phyloP scores from a whole-genome alignment of 1,284 basidiomycete genomes.

The Sparassis latifolia region DNA sequence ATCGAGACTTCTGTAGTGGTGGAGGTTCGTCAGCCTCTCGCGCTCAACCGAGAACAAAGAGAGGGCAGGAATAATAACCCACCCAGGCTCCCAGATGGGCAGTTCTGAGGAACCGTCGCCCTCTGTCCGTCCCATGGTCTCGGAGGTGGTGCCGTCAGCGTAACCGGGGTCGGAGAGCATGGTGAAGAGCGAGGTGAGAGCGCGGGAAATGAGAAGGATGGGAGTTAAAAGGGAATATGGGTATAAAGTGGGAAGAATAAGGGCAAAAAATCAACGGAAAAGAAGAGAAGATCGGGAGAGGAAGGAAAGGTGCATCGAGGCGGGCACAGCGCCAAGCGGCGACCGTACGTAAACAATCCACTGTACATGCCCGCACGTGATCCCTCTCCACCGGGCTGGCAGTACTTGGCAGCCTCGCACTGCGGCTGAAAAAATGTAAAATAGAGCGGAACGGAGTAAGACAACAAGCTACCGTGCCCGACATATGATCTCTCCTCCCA shows the following conservation, averaged over 20 bases:
- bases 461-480: constrained; percentile 36
- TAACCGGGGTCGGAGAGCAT: constrained; percentile 9
- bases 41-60: not conserved
- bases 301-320: no score
- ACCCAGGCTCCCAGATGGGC: not conserved
- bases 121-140: not conserved
- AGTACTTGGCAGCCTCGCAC: no score
- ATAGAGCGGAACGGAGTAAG: no score
- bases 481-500: constrained; percentile 71
- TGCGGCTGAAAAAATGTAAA: no score
- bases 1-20: constrained; percentile 4
- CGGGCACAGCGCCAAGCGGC: no score
- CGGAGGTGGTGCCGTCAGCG: not conserved
- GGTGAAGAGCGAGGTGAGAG: constrained; percentile 6
- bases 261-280: not conserved
- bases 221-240: not conserved
- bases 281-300: constrained; percentile 1
- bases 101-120: not conserved
- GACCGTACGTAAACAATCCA: no score
- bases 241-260: not conserved
- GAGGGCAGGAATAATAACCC: not conserved
- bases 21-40: not conserved
- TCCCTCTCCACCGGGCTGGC: no score
- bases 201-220: not conserved
- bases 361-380: no score